Evolutionary conservation across 345 rosid species (phyloP).

Genomic region (Cardamine resedifolia): DNA sequence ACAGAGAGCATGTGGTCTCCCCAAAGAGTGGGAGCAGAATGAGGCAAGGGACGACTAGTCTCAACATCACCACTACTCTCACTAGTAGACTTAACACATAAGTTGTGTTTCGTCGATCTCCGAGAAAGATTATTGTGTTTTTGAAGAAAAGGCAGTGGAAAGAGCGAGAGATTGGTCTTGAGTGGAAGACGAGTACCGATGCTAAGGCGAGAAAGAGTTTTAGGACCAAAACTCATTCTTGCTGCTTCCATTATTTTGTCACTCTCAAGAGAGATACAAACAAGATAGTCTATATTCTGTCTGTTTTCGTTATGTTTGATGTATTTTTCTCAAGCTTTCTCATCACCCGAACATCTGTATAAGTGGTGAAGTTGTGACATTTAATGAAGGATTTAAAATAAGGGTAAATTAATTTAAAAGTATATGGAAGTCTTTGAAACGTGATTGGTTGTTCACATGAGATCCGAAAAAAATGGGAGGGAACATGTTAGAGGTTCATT

Average conservation of each 20-base stretch:
- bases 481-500: no score
- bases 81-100: neutral
- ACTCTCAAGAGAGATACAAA: neutral
- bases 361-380: neutral
- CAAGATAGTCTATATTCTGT: neutral
- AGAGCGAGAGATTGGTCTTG: neutral
- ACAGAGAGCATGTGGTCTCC: neutral
- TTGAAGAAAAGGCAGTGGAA: neutral
- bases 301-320: neutral
- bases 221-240: neutral
- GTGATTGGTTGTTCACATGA: neutral
- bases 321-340: neutral
- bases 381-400: neutral
- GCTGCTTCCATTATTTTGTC: neutral
- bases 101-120: neutral
- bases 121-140: neutral
- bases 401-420: no score
- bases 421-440: neutral
- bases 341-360: neutral
- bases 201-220: neutral
- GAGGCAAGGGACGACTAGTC: neutral
- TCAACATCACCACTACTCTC: neutral
- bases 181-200: neutral
- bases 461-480: neutral
- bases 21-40: neutral